Conservation (phyloP, 2,329 filamentous ascomycete genomes). For the Scytalidium sp. region DNA sequence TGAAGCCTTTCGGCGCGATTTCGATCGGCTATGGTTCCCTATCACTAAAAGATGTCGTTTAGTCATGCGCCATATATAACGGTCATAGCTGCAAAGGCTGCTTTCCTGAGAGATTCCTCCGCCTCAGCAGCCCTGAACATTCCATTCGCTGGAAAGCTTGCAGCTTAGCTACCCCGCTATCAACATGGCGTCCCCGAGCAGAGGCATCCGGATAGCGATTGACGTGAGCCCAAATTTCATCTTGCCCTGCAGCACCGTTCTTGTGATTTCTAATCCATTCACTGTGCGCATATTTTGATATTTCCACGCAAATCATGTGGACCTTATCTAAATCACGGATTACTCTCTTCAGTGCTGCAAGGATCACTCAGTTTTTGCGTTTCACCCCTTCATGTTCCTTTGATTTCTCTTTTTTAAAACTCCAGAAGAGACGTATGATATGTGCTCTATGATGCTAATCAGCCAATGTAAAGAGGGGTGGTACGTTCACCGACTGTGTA, state of each 20-base stretch:
- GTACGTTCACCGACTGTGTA: constrained; percentile 91
- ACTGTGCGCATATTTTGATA: constrained; percentile 10
- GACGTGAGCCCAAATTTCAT: constrained; percentile 2
- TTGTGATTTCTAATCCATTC: background rate
- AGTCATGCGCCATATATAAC: too few species aligned
- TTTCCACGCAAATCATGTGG: too few species aligned
- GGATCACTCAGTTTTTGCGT: background rate
- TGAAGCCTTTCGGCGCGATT: too few species aligned
- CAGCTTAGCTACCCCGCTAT: background rate
- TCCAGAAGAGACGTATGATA: constrained; percentile 7
- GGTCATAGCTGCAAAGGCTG: too few species aligned
- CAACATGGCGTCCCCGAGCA: constrained; percentile 17
- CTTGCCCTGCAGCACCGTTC: background rate
- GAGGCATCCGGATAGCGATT: constrained; percentile 73
- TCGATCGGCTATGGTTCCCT: too few species aligned
- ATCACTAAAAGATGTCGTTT: too few species aligned
- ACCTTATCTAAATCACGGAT: too few species aligned
- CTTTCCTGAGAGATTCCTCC: too few species aligned
- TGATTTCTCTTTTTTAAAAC: constrained; percentile 3
- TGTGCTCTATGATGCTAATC: constrained; percentile 1
- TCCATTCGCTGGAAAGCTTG: background rate
- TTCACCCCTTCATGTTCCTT: constrained; percentile 20
- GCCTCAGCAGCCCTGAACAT: too few species aligned
- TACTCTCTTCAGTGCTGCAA: too few species aligned
- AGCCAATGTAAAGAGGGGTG: constrained; percentile 59